A percentile compares a stretch with the other conserved stretches of the same genome.
phyloP scores from a whole-genome alignment of 495 filamentous ascomycete genomes.

The Neurospora cerealis region DNA sequence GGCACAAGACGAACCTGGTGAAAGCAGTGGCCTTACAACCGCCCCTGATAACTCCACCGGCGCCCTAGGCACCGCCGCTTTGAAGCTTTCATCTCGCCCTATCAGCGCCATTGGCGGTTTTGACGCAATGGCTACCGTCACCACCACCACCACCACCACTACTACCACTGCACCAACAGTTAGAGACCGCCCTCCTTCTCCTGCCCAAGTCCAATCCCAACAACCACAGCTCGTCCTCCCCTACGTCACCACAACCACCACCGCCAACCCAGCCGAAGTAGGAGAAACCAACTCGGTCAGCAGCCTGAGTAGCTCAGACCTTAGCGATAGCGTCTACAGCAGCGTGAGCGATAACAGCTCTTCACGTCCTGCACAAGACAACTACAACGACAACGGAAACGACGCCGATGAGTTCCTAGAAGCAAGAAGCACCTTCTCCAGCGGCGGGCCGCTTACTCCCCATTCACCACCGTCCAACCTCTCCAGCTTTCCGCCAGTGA shows the following conservation, averaged over 20 bases:
- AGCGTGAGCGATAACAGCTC: slow-evolving; percentile 10
- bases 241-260: neutral
- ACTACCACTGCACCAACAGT: neutral
- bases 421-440: neutral
- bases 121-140: neutral
- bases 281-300: slow-evolving; percentile 2
- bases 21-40: slow-evolving; percentile 4
- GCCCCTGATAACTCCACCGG: neutral
- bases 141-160: neutral
- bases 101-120: slow-evolving; percentile 1
- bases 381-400: neutral
- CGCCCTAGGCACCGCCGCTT: neutral
- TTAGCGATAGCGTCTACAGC: neutral
- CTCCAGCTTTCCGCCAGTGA: too few relatives aligned
- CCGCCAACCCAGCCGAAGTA: neutral
- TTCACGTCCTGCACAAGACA: neutral
- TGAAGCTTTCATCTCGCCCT: slow-evolving; percentile 1
- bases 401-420: neutral
- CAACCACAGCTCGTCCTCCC: neutral
- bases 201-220: neutral
- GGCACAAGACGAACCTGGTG: slow-evolving; percentile 4
- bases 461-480: neutral
- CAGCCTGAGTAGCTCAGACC: slow-evolving; percentile 5
- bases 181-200: neutral
- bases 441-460: neutral